Base-by-base conservation (phyloP, 2,329 filamentous ascomycete genomes). In the Nectriaceae sp. region DNA sequence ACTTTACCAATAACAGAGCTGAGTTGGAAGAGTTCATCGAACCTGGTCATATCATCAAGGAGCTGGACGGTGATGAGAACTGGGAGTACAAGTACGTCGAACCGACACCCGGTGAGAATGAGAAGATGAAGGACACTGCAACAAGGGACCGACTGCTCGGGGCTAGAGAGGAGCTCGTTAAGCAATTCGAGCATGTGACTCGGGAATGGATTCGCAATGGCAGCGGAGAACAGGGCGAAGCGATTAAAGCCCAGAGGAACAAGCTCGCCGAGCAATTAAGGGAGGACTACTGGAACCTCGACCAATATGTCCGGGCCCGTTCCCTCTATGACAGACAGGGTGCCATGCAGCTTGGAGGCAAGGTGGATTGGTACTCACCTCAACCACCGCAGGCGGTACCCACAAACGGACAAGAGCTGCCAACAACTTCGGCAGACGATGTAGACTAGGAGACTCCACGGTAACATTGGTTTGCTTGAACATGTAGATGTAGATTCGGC, bases 21-120 rank as follows among this genome's bases (percentile, higher is more conserved):
- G 93, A 97, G 44, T 76, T 99, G 44, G 82, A 88, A 55, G 76
- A 84, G 47, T 97, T 87, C 65, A 87, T 99, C 47, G 78, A 84
- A 11, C 76, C 76, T 33, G 75, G 76, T 39, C 84, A 86, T 40
- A 88, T 97, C 55, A 81, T 87, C 50, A 89, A 87, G 62, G 92
- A 96, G 54, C 78, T 97, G 3, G 93, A 91, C 19, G 94, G 94
- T 40, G 82, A 88, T 5, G 91, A 97, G 59, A 78, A 91, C 55
- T 97, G 88, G 85, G 76, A 82, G 41, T 97, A 96, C 71, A 73
- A 80, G 54, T 99, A 95, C 64, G 71, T 85, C 20, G 92, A 97
- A 69, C 89, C 92, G 0, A 63, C 78, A 1, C 65, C 79, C 0
- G 87, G 83, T 22, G 94, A 99, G 71, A 94, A 97, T 66, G 81